These are phyloP conservation scores for Geopyxis carbonaria DNA, from an alignment of 495 filamentous ascomycete genomes.

Conservation along the genomic window DNA sequence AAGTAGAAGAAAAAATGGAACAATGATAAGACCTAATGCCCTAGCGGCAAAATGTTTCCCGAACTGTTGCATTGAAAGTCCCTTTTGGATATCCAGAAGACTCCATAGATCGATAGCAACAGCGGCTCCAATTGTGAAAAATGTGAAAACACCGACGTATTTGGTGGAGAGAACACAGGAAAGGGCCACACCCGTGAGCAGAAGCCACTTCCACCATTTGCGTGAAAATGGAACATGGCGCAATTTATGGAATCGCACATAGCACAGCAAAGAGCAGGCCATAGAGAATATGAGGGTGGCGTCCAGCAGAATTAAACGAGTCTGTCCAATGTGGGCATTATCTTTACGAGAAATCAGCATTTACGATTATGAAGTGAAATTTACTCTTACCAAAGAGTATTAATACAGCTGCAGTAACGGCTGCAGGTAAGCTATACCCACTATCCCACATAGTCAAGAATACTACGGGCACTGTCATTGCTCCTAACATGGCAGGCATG, in stretches of 20 bases:
- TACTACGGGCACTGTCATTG: slow-evolving; percentile 81
- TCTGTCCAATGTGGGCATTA: slow-evolving; percentile 96
- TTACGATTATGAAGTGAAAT: too few species aligned
- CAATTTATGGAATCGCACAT: slow-evolving; percentile 95
- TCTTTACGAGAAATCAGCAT: too few species aligned
- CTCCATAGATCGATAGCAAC: slow-evolving; percentile 92
- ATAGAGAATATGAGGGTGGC: slow-evolving; percentile 87
- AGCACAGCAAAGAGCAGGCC: slow-evolving; percentile 81
- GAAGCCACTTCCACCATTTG: slow-evolving; percentile 99
- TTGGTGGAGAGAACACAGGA: slow-evolving; percentile 98
- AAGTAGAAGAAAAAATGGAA: slow-evolving; percentile 96
- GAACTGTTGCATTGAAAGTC: slow-evolving; percentile 61
- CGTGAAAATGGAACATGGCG: slow-evolving; percentile 73
- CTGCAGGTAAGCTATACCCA: slow-evolving; percentile 86
- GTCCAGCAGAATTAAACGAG: slow-evolving; percentile 85
- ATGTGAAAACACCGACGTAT: slow-evolving; percentile 92
- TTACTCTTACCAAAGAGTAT: slow-evolving; percentile 56
- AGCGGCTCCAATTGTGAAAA: slow-evolving; percentile 88
- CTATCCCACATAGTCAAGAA: slow-evolving; percentile 99
- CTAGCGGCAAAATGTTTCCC: slow-evolving; percentile 81
- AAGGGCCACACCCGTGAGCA: slow-evolving; percentile 80
- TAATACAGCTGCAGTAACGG: slow-evolving; percentile 65
- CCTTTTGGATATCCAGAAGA: slow-evolving; percentile 70
- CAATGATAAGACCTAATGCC: slow-evolving; percentile 59
- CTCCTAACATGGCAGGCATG: slow-evolving; percentile 79